Evolutionary conservation across 2,329 filamentous ascomycete genomes (phyloP), one percentile per base, ranked within the genome.

Genomic region (Colletotrichum sansevieriae): DNA sequence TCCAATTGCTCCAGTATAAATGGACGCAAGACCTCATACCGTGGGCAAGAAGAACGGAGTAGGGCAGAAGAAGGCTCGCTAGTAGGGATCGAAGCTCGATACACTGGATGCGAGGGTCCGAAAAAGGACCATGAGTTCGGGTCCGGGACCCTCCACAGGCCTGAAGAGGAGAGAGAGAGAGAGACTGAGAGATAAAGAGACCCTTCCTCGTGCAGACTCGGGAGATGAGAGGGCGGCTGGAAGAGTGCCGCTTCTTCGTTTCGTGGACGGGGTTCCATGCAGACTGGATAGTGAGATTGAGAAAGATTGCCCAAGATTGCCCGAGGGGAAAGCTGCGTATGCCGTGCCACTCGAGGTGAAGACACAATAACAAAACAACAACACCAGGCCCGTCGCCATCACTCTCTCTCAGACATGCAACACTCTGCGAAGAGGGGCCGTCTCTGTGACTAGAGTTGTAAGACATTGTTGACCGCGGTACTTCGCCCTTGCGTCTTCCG

Each of bases 401-500:
- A 39, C 25, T 51, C 20, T 57, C 12, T 66, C 64, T 62, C 58
- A 39, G 57, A 61, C 47, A 61, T 3, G 20, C 29, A 12, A 35
- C 29, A 35, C 25, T 29, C 29, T 52, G 25, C 25, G 47, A 10
- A 66, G 41, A 43, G 51, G 43, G 29, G 0, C 49, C 29, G 25
- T 35, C 18, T 44, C 29, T 44, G 43, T 57, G 49, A 22, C 52
- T 58, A 43, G 37, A 43, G 37, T 43, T 51, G 22, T 41, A 56
- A 67, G 64, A 67, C 64, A 67, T 35, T 44, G 33, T 29, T 46
- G 22, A 22, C 43, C 44, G 29, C 39, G 54, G 33, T 49, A 13
- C 54, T 59, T 49, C 46, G 61, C 54, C 65, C 65, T 65, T 59
- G 61, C 65, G 29, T 65, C 65, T 39, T 60, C 65, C 29, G 54